These are phyloP conservation scores for Liquidambar formosana DNA, from an alignment of 164 flowering plant species.

Conservation along the genomic window DNA sequence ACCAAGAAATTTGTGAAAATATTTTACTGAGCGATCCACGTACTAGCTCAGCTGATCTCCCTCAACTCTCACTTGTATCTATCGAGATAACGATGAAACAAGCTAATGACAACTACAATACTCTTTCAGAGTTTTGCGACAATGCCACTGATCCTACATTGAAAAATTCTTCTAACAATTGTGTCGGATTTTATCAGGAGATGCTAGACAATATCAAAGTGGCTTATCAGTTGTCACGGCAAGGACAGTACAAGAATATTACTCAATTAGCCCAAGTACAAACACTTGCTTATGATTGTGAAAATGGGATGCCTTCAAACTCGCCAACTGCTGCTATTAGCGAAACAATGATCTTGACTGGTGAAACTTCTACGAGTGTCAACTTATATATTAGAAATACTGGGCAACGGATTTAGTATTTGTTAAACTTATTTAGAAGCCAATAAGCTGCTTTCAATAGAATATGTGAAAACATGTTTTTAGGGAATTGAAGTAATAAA, in stretches of 20 bases:
- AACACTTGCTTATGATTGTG: not conserved
- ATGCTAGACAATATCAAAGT: not conserved
- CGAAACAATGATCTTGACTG: slow-evolving; percentile 4
- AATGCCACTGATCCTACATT: slow-evolving; percentile 3
- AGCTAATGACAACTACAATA: not conserved
- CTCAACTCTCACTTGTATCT: slow-evolving; percentile 8
- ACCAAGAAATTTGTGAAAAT: slow-evolving; percentile 4
- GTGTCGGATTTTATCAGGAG: not conserved
- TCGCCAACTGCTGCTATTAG: not conserved
- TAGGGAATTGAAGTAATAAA: too few relatives aligned
- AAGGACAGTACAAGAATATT: slow-evolving; percentile 1
- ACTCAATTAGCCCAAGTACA: not conserved
- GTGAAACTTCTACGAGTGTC: not conserved
- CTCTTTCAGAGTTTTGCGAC: not conserved
- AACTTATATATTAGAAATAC: not conserved
- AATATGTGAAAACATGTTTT: too few relatives aligned
- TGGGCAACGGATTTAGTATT: too few relatives aligned
- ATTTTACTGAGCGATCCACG: not conserved
- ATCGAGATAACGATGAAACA: slow-evolving; percentile 12
- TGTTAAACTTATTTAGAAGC: too few relatives aligned
- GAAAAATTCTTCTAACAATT: not conserved
- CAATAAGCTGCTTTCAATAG: too few relatives aligned
- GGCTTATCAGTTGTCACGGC: slow-evolving; percentile 5
- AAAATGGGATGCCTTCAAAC: not conserved
- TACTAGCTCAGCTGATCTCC: slow-evolving; percentile 10